Percentiles rank a stretch among this genome's conserved stretches.
Conservation (phyloP, 129 eudicot species). For the Chrysanthemum seticuspe region DNA sequence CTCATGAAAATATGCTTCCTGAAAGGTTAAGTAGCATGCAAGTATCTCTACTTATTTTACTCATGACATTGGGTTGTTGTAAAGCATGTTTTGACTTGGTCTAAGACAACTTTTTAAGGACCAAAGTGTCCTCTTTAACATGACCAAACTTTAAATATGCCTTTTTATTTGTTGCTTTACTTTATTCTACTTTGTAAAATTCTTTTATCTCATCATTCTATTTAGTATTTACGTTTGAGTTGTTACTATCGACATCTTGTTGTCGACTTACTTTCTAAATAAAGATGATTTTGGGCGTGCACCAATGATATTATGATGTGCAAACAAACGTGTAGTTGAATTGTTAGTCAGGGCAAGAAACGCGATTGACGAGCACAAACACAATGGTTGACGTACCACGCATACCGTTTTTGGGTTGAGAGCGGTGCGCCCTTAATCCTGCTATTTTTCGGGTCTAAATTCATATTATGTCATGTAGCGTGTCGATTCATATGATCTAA, state of each 20-base stretch:
- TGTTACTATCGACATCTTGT: neutral
- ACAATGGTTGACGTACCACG: too few relatives aligned
- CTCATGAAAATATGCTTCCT: slow-evolving; percentile 38
- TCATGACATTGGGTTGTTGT: slow-evolving; percentile 33
- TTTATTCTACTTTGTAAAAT: neutral
- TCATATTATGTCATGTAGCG: too few relatives aligned
- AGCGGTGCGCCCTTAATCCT: too few relatives aligned
- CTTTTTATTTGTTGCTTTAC: neutral
- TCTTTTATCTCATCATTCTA: neutral
- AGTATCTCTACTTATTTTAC: slow-evolving; percentile 27
- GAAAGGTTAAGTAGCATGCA: slow-evolving; percentile 40
- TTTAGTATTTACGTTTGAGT: neutral
- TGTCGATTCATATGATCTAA: too few relatives aligned
- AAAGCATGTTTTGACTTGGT: slow-evolving; percentile 45
- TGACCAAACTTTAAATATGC: slow-evolving; percentile 1
- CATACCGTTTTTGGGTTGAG: too few relatives aligned
- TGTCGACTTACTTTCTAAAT: too few relatives aligned
- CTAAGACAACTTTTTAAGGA: slow-evolving; percentile 20
- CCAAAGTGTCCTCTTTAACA: slow-evolving; percentile 24
- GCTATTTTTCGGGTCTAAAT: too few relatives aligned
- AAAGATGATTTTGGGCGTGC: neutral
- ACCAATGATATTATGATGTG: neutral
- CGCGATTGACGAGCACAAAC: too few relatives aligned
- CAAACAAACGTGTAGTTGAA: too few relatives aligned
- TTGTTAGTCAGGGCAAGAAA: too few relatives aligned